Evolutionary conservation across 257 asterid genomes (phyloP), one percentile per base, ranked within the genome.

Genomic region (Nicotiana obtusifolia): DNA sequence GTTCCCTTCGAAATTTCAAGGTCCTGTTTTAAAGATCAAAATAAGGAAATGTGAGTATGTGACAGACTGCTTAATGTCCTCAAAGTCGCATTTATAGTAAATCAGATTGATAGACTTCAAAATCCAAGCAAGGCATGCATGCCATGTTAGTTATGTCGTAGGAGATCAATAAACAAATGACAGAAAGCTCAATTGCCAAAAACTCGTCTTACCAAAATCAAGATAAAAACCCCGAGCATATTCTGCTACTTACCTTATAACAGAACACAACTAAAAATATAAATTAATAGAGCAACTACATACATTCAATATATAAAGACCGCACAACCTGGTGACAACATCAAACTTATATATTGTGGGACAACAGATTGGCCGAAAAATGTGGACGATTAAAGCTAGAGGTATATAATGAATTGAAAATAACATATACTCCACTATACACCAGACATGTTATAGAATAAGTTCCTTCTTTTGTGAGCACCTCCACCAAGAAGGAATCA

Each of bases 401-500:
- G 86, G 88, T 91, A 86, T 84, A 87, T 73, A 86, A 81, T 66
- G 78, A 81, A 86, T 73, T 81, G 79, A 84, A 82, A 86, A 80
- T 33, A 44, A 64, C 85, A 82, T 65, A 35, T 9, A 81, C 84
- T 24, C 80, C 31, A 84, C 85, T 65, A 35, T 9, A 81, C 84
- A 28, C 80, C 31, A 84, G 84, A 82, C 81, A 88, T 85, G 87
- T 78, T 54, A 78, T 10, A 86, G 94, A 89, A 91, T 88, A 89
- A 66, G 87, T 92, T 91, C 93, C 85, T 7, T 41, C 2, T 81
- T 87, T 87, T 85, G 85, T 89, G 84, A 87, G 93, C 76, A 81
- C 80, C 85, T 84, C 98, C 94, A 91, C 92, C 85, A 69, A 57
- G 44, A 88, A 86, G 83, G 91, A 87, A 89, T 85, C 90, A 88